phyloP scores from a whole-genome alignment of 371 early-diverging fungal genomes.

The Apophysomyces ossiformis region DNA sequence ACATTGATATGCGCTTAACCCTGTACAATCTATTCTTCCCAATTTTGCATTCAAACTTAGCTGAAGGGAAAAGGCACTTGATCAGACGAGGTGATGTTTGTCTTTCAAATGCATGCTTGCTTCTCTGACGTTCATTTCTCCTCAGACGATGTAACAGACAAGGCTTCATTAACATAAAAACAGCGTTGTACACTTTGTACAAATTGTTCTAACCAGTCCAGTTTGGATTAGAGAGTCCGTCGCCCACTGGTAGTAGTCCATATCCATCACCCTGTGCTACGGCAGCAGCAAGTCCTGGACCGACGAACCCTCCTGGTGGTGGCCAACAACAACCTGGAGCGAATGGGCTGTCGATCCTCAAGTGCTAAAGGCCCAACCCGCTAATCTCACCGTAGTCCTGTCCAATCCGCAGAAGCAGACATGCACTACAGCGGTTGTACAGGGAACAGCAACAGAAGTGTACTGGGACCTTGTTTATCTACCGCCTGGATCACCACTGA shows the following conservation, averaged over 20 bases:
- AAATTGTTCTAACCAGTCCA: neutral
- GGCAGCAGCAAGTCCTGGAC: neutral
- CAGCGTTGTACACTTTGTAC: neutral
- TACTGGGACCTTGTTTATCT: constrained; percentile 45
- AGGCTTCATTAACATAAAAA: neutral
- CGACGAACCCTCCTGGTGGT: neutral
- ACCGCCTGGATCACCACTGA: constrained; percentile 37
- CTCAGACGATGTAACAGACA: constrained; percentile 5
- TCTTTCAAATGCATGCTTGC: neutral
- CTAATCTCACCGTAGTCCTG: constrained; percentile 46
- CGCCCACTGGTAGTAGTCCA: neutral
- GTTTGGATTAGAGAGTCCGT: neutral
- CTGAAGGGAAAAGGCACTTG: neutral
- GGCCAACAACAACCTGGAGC: constrained; percentile 6
- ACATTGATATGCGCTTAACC: neutral
- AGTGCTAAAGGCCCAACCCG: constrained; percentile 46
- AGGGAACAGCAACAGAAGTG: constrained; percentile 50
- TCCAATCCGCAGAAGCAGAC: constrained; percentile 51
- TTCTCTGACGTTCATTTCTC: neutral
- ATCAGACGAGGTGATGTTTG: neutral
- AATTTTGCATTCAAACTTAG: neutral
- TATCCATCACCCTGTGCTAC: neutral
- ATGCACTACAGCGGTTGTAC: constrained; percentile 41
- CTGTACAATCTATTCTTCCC: neutral
- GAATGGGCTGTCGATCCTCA: constrained; percentile 48